A percentile compares a stretch with the other conserved stretches of the same genome.
These are phyloP conservation scores for Areca catechu DNA, from an alignment of 176 grass and related monocot genomes.

Conservation along the genomic window DNA sequence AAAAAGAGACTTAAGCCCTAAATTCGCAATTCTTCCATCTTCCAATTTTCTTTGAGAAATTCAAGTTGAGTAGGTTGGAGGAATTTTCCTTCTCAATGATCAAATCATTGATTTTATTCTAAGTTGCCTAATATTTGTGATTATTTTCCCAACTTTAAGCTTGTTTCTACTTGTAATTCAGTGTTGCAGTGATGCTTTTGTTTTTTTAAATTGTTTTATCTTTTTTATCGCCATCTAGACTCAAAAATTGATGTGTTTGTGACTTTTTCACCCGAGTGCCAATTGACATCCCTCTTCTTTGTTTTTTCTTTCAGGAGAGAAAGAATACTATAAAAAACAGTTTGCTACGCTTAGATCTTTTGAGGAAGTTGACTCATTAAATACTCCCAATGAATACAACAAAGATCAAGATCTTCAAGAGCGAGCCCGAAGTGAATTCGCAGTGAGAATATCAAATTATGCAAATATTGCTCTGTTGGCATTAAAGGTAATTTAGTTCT, in stretches of 20 bases:
- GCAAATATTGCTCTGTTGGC: constrained; percentile 79
- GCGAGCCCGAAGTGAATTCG: constrained; percentile 78
- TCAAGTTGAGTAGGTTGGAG: no score
- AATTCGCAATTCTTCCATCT: no score
- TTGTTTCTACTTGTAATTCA: no score
- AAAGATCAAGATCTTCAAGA: constrained; percentile 48
- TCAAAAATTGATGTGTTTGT: neutral
- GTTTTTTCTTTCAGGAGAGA: constrained; percentile 38
- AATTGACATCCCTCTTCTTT: constrained; percentile 5
- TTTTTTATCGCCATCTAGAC: neutral
- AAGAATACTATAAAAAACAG: constrained; percentile 77
- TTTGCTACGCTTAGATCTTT: constrained; percentile 75
- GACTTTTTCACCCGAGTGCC: no score
- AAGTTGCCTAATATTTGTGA: no score
- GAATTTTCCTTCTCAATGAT: no score
- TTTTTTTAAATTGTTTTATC: no score
- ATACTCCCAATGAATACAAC: constrained; percentile 38
- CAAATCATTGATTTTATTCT: no score
- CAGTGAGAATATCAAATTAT: constrained; percentile 89
- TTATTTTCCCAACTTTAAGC: no score
- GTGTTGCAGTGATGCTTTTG: no score
- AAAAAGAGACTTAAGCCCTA: no score
- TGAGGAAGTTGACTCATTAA: constrained; percentile 62
- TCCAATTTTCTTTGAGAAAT: no score
- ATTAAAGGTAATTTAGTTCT: constrained; percentile 45